Base-by-base conservation (phyloP, 2,329 filamentous ascomycete species). In the Fusarium globosum region DNA sequence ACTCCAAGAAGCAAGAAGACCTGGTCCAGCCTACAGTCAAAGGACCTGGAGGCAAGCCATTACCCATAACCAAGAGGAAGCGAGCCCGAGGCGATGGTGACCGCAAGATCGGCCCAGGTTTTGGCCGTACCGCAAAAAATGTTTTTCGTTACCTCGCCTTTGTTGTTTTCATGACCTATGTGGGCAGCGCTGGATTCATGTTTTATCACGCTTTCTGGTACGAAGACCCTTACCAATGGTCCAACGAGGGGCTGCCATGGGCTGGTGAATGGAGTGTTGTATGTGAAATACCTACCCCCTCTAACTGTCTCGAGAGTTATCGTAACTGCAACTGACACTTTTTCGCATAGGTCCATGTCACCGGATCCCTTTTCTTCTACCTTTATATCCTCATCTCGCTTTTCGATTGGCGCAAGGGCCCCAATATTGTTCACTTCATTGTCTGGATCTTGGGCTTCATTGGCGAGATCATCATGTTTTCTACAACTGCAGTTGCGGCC, bases 31-130 rank as follows among this genome's bases (percentile, higher is more conserved):
- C 86, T 28, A 85, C 82, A 38, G 82, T 89, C 73, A 91, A 88
- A 60, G 95, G 95, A n/a, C 95, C 95, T 3, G 95, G 94, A 63
- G 96, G 95, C 75, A 95, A 97, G 81, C 94, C 94, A 39, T 86
- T 98, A 61, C 95, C 94, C n/a, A 80, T 86, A 56, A 89, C 87
- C 68, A 93, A 91, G 80, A 90, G 85, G 65, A 85, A 85, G 80
- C 83, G 86, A 65, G 55, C 75, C 83, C 81, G 88, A 80, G 80
- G 82, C 81, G 74, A 85, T 83, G 81, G 84, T 82, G 77, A 85
- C 82, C 79, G 83, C 53, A 82, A 83, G 72, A 80, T 83, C 59
- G 81, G 82, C 23, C 86, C 80, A 35, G 87, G 90, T 75, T 91
- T 94, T 81, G 92, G 91, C 69, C 88, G 85, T n/a, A 85, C 87